Percentiles rank a stretch among this genome's conserved stretches.
These are phyloP conservation scores for Pestalotiopsis fici DNA, from an alignment of 2,329 filamentous ascomycete species.

Conservation along the genomic window DNA sequence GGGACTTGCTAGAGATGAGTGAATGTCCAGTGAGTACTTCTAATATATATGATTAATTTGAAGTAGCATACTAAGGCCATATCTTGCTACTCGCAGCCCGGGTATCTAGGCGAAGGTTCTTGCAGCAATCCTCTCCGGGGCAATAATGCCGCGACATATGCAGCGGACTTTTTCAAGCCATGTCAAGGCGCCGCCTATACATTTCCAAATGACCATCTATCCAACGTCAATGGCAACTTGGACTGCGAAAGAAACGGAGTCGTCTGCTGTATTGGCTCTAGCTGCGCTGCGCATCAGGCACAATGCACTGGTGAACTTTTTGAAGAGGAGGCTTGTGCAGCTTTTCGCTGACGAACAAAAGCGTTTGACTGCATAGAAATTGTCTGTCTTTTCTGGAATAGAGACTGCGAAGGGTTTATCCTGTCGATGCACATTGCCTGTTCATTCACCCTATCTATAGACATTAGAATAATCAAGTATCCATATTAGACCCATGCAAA, in stretches of 20 bases:
- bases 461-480: too few species aligned
- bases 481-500: too few species aligned
- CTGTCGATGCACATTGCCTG: too few species aligned
- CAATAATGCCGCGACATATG: not conserved
- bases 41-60: too few species aligned
- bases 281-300: not conserved
- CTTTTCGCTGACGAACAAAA: not conserved
- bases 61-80: not conserved
- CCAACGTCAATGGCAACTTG: conserved; percentile 1
- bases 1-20: not conserved
- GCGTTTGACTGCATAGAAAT: too few species aligned
- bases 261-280: not conserved
- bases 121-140: not conserved
- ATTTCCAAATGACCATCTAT: not conserved
- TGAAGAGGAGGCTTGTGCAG: not conserved
- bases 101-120: not conserved
- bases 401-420: too few species aligned
- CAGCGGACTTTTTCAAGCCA: not conserved
- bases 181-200: not conserved
- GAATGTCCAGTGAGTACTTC: not conserved
- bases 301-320: not conserved
- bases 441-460: too few species aligned
- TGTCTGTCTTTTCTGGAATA: too few species aligned
- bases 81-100: not conserved
- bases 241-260: not conserved